A percentile compares a stretch with the other conserved stretches of the same genome.
These are phyloP conservation scores for Corylus heterophylla DNA, from an alignment of 306 rosid species.

Conservation along the genomic window DNA sequence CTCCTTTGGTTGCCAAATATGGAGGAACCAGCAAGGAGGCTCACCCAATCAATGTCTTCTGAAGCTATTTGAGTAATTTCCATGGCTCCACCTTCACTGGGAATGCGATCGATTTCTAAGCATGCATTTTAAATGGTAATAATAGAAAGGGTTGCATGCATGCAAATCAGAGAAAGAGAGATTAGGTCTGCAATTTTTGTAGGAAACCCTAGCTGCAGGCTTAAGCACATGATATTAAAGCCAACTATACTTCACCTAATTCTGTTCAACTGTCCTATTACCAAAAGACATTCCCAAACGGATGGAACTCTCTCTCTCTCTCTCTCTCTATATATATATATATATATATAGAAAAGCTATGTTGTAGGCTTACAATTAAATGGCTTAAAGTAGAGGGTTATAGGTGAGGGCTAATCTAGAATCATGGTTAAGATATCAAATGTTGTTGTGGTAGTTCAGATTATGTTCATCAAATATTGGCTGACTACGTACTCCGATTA, in stretches of 20 bases:
- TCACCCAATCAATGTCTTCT: slow-evolving; percentile 55
- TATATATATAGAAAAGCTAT: background rate
- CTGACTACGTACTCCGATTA: background rate
- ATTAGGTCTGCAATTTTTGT: background rate
- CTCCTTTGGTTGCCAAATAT: slow-evolving; percentile 20
- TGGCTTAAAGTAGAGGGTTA: slow-evolving; percentile 5
- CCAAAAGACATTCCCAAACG: slow-evolving; percentile 25
- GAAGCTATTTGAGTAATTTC: slow-evolving; percentile 22
- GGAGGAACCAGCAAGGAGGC: slow-evolving; percentile 44
- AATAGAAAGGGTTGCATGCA: slow-evolving; percentile 39
- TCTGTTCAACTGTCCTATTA: slow-evolving; percentile 44
- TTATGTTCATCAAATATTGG: slow-evolving; percentile 11
- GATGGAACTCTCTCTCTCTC: slow-evolving; percentile 2
- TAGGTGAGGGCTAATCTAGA: background rate
- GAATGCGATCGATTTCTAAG: background rate
- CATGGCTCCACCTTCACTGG: slow-evolving; percentile 18
- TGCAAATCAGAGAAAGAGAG: background rate
- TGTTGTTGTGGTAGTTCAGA: slow-evolving; percentile 26
- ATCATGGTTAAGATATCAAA: background rate
- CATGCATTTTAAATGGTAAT: background rate
- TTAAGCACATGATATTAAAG: background rate
- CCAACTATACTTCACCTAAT: slow-evolving; percentile 48
- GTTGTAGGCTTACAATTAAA: background rate
- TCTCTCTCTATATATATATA: background rate
- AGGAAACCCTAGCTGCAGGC: background rate